These are phyloP conservation scores for Hebeloma cylindrosporum DNA, from an alignment of 768 basidiomycete genomes.

Conservation along the genomic window DNA sequence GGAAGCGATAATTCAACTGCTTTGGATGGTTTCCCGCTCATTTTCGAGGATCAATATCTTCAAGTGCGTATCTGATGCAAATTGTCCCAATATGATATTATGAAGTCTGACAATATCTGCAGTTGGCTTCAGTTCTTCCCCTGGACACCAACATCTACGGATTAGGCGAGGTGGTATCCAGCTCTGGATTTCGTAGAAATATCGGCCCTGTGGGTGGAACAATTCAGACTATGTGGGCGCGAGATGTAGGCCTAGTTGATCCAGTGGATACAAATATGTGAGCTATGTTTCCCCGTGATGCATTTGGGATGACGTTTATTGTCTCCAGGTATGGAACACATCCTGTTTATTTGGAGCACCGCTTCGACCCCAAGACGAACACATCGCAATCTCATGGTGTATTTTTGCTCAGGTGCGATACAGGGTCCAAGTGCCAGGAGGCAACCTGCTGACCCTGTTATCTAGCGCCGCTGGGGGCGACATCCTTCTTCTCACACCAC, in stretches of 20 bases:
- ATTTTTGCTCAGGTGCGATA: constrained; percentile 61
- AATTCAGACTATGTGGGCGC: constrained; percentile 67
- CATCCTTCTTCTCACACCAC: constrained; percentile 63
- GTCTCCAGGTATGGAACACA: constrained; percentile 64
- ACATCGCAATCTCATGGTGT: constrained; percentile 71
- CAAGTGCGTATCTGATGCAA: constrained; percentile 58
- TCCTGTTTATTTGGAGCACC: constrained; percentile 72
- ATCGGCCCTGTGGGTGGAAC: constrained; percentile 57
- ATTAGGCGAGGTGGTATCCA: constrained; percentile 69
- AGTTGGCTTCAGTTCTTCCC: constrained; percentile 69
- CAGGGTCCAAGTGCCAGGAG: background rate
- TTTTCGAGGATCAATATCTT: constrained; percentile 81
- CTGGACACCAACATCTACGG: constrained; percentile 73
- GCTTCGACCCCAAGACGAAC: constrained; percentile 51
- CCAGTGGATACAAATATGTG: constrained; percentile 69
- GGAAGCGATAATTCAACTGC: constrained; percentile 50
- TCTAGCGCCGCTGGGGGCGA: constrained; percentile 67
- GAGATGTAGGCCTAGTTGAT: constrained; percentile 59
- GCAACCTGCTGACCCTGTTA: constrained; percentile 8
- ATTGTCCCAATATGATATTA: too few species aligned
- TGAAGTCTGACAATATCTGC: too few species aligned
- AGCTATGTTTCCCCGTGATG: constrained; percentile 25
- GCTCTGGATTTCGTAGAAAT: constrained; percentile 66
- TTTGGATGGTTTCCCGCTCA: constrained; percentile 63
- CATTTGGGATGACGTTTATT: constrained; percentile 14